Conservation (phyloP, 306 rosid genomes). For the Acacia confusa region DNA sequence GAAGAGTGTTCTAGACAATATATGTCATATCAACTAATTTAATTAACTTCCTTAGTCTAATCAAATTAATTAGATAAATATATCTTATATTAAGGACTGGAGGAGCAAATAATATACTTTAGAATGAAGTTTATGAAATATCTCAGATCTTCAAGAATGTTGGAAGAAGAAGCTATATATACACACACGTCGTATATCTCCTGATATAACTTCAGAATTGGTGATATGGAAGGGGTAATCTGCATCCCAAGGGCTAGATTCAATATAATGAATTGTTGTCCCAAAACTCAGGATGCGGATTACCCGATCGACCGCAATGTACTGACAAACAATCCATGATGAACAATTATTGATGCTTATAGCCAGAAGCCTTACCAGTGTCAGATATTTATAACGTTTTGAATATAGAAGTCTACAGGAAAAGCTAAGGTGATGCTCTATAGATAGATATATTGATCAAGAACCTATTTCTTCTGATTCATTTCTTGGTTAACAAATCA, state of each 20-base stretch:
- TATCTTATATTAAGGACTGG: no score
- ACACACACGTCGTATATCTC: no score
- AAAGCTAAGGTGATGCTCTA: neutral
- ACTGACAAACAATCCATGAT: neutral
- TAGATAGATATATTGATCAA: neutral
- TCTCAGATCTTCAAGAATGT: no score
- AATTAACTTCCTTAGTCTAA: no score
- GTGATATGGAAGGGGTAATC: constrained; percentile 45
- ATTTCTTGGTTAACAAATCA: no score
- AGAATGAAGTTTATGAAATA: no score
- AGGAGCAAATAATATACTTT: no score
- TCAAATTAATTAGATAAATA: no score
- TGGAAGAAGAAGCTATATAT: neutral
- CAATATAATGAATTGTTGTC: constrained; percentile 22
- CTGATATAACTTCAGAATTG: neutral
- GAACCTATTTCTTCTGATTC: no score
- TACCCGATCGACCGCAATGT: neutral
- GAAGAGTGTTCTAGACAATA: no score
- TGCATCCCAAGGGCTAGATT: constrained; percentile 54
- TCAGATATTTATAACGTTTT: neutral
- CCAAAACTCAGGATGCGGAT: constrained; percentile 46
- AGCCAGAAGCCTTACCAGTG: neutral
- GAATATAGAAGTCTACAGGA: neutral
- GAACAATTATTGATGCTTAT: neutral
- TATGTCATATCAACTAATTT: no score